A percentile compares a stretch with the other conserved stretches of the same genome.
These are phyloP conservation scores for Pichia sp. DNA, from an alignment of 1,139 yeast species.

Conservation along the genomic window DNA sequence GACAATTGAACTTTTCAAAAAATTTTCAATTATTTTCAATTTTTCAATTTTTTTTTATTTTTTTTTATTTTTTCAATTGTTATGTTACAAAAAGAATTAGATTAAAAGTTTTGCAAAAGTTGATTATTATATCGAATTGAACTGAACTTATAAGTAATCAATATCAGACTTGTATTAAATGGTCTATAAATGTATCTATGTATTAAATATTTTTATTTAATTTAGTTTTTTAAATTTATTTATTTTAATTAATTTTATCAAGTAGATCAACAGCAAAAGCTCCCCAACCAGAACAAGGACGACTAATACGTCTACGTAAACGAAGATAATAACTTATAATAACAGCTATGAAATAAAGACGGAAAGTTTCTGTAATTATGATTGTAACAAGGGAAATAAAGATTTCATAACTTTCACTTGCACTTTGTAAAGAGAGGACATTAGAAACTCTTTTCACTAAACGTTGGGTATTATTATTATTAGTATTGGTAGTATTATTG, in stretches of 20 bases:
- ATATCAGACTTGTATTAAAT: no score
- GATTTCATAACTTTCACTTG: conserved; percentile 54
- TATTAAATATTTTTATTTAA: not conserved
- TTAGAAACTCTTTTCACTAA: conserved; percentile 14
- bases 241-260: conserved; percentile 2
- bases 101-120: no score
- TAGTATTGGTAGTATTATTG: not conserved
- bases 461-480: not conserved
- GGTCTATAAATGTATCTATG: not conserved
- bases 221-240: not conserved
- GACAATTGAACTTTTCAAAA: no score
- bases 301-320: conserved; percentile 11
- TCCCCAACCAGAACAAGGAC: conserved; percentile 10
- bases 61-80: no score
- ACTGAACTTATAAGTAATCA: no score
- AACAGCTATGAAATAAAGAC: conserved; percentile 63
- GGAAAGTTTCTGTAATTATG: conserved; percentile 41
- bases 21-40: no score
- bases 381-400: conserved; percentile 54
- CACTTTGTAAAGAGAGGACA: conserved; percentile 26
- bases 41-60: no score
- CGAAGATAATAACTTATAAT: conserved; percentile 32
- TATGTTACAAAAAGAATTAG: no score
- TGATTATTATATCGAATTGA: no score
- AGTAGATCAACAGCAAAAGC: conserved; percentile 6